phyloP scores from a whole-genome alignment of 2,329 filamentous ascomycete genomes.

The Fusarium siculi region DNA sequence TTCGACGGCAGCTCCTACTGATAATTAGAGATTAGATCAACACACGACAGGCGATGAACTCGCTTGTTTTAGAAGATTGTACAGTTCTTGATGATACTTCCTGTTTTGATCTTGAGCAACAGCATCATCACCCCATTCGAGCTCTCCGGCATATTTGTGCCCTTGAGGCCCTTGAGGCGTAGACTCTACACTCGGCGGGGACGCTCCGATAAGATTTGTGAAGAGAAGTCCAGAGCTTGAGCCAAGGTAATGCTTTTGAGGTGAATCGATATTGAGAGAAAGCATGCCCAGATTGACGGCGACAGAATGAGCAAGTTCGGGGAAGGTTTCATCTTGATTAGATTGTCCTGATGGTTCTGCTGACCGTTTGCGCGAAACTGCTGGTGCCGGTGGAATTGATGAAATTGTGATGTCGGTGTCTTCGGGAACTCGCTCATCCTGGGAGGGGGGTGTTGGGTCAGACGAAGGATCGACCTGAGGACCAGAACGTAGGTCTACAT shows the following conservation, averaged over 20 bases:
- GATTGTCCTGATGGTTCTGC: slow-evolving; percentile 28
- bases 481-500: slow-evolving; percentile 13
- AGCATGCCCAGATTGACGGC: slow-evolving; percentile 51
- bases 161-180: not conserved
- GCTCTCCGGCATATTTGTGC: not conserved
- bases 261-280: slow-evolving; percentile 49
- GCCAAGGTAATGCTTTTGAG: not conserved
- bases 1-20: not conserved
- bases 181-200: not conserved
- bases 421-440: slow-evolving; percentile 5
- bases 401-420: not conserved
- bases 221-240: not conserved
- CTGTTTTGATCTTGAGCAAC: not conserved
- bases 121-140: not conserved
- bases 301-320: slow-evolving; percentile 41
- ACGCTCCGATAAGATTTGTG: not conserved
- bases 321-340: slow-evolving; percentile 24
- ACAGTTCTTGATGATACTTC: not conserved
- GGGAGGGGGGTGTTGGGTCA: not conserved
- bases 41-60: rapidly evolving
- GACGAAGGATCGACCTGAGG: slow-evolving; percentile 1
- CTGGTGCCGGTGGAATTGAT: slow-evolving; percentile 24
- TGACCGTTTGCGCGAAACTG: slow-evolving; percentile 16
- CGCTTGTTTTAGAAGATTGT: not conserved
- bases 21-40: not conserved